These are phyloP conservation scores for Eucalyptus paniculata DNA, from an alignment of 345 rosid genomes.

Conservation along the genomic window DNA sequence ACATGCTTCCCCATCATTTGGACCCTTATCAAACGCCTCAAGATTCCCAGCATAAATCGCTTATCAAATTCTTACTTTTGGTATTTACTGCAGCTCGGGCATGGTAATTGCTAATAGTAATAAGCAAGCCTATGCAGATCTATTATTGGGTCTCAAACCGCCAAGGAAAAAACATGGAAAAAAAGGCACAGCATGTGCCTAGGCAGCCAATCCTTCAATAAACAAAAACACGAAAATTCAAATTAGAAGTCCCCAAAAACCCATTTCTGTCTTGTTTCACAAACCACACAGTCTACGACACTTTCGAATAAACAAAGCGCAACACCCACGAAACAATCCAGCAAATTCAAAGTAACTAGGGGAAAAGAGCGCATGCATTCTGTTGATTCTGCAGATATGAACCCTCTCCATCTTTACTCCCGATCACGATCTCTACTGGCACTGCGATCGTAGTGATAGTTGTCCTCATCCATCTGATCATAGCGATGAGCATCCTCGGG, in stretches of 20 bases:
- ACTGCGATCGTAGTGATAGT: conserved; percentile 39
- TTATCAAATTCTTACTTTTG: not conserved
- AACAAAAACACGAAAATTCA: not conserved
- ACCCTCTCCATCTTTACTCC: conserved; percentile 7
- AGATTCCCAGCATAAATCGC: not conserved
- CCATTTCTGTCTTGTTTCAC: not conserved
- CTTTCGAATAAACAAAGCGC: not conserved
- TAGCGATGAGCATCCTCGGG: conserved; percentile 6
- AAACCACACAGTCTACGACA: not conserved
- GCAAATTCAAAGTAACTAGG: not conserved
- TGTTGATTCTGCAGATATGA: not conserved
- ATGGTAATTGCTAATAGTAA: not conserved
- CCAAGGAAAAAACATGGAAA: not conserved
- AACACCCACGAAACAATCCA: not conserved
- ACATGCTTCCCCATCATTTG: not conserved
- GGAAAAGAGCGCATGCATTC: not conserved
- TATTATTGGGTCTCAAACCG: not conserved
- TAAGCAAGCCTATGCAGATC: not conserved
- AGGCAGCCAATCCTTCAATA: not conserved
- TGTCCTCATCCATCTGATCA: conserved; percentile 53
- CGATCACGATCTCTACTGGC: conserved; percentile 19
- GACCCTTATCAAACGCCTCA: not conserved
- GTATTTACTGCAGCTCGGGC: not conserved
- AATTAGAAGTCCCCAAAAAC: not conserved
- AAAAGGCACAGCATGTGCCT: not conserved